Evolutionary conservation across 2,329 filamentous ascomycete species (phyloP), one percentile per base, ranked within the genome.

Genomic region (Cadophora sp.): DNA sequence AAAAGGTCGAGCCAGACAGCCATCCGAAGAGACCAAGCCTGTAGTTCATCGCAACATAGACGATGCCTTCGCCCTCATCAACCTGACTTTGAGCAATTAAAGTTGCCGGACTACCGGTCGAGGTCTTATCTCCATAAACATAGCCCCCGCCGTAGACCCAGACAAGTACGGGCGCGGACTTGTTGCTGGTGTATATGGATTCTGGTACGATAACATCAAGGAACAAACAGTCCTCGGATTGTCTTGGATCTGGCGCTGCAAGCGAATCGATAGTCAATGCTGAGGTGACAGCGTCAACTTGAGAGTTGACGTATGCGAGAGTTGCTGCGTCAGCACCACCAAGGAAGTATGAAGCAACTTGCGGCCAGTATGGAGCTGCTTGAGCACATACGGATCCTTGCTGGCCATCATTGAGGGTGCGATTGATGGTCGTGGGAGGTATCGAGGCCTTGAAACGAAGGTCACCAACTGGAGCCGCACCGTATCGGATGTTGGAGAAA

Each of bases 91-190:
- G 62, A 0, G 78, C 77, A 14, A 83, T 73, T 7, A 83, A 73
- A 5, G 80, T 79, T n/a, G 79, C 77, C 1, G 80, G 79, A 31
- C 79, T 68, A 1, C 51, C 64, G 50, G 70, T 72, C 16, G 76
- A 76, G 31, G 75, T 76, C 71, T 84, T 84, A 46, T 76, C 76
- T 11, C 79, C 79, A 3, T 72, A 71, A 4, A 76, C 77, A 62
- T 83, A 84, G 9, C 82, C 83, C 3, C 83, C 82, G 9, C 83
- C 83, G 68, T 84, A 82, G 43, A 85, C 82, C 80, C 80, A 84
- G 4, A 85, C 80, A 1, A 85, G 67, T 0, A 85, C 83, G 1
- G 83, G 80, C 76, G 76, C 70, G 62, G 51, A 31, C 29, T 53
- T 43, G 11, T 60, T 43, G 14, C 24, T 56, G 51, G 78, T 73